Evolutionary conservation across 2,329 filamentous ascomycete species (phyloP).

Genomic region (Diaporthe destruens): DNA sequence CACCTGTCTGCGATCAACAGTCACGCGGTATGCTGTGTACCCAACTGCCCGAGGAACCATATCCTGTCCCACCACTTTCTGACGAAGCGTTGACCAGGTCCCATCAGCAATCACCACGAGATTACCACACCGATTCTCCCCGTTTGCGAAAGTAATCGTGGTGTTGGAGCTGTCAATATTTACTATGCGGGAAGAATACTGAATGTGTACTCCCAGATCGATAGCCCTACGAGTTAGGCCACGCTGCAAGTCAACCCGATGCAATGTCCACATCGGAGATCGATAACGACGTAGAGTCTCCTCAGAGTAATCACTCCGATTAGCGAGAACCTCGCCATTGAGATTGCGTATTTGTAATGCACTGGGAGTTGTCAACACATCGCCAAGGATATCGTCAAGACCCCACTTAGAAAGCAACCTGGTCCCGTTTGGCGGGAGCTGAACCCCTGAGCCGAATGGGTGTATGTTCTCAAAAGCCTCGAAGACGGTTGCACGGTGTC

Average conservation of each 20-base stretch:
- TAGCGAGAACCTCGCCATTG: neutral
- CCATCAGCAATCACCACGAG: conserved; percentile 18
- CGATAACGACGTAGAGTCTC: neutral
- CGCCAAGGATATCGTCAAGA: neutral
- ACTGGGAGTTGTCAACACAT: neutral
- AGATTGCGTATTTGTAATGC: neutral
- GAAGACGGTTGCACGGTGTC: conserved; percentile 9
- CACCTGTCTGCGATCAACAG: neutral
- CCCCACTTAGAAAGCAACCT: conserved; percentile 6
- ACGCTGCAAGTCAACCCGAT: conserved; percentile 13
- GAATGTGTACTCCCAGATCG: neutral
- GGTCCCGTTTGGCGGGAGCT: conserved; percentile 7
- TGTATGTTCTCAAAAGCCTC: conserved; percentile 18
- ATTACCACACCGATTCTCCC: neutral
- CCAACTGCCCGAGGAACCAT: neutral
- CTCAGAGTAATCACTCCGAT: neutral
- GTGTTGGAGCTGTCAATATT: neutral
- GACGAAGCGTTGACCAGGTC: conserved; percentile 4
- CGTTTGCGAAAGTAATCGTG: neutral
- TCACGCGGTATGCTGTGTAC: conserved; percentile 2
- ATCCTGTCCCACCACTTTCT: neutral
- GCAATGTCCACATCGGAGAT: conserved; percentile 13
- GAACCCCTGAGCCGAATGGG: conserved; percentile 9
- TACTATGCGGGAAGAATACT: conserved; percentile 1
- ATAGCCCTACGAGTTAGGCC: neutral